Conservation (phyloP, 202 grass and related monocot species). For the Panicum virgatum region DNA sequence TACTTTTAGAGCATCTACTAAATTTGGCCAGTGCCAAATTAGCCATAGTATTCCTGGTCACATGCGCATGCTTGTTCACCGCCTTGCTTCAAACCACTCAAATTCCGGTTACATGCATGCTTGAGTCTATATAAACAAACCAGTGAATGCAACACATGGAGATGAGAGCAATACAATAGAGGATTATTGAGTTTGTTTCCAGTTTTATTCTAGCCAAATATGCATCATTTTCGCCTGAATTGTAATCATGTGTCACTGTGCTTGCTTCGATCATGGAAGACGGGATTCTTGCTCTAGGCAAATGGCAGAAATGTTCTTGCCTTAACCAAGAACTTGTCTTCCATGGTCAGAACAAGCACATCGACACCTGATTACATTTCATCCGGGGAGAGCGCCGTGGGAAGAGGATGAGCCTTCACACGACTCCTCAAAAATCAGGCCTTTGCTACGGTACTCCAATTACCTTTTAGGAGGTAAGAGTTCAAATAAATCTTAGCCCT, state of each 20-base stretch:
- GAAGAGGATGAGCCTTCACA: no score
- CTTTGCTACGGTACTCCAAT: no score
- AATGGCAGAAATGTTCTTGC: background rate
- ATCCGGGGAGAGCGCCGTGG: background rate
- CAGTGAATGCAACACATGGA: background rate
- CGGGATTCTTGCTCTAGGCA: background rate
- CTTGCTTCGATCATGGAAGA: background rate
- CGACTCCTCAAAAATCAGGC: no score
- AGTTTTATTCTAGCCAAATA: background rate
- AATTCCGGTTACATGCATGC: background rate
- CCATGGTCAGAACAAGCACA: background rate
- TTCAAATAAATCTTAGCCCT: no score
- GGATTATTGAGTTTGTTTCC: background rate
- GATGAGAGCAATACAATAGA: background rate
- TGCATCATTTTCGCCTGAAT: background rate
- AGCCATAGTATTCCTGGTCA: background rate
- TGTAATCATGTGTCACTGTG: background rate
- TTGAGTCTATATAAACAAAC: background rate
- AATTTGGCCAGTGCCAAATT: background rate
- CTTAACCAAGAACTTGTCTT: background rate
- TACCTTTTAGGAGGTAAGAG: no score
- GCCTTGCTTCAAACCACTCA: background rate
- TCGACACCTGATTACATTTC: background rate
- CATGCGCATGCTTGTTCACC: background rate
- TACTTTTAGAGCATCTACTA: background rate